Base-by-base conservation (phyloP, 1,139 yeast species). In the Spathaspora sp. region DNA sequence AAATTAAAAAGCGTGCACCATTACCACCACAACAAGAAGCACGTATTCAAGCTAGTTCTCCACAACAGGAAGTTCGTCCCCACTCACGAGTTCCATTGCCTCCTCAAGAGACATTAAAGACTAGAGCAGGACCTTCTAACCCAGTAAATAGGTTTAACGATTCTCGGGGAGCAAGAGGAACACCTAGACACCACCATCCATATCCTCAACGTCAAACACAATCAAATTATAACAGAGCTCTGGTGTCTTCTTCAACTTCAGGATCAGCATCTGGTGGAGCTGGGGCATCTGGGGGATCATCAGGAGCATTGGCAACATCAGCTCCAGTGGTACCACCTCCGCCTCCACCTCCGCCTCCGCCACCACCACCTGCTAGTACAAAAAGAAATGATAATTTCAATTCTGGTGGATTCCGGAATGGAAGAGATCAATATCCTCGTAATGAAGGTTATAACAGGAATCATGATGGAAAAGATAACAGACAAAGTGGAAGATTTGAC, bases 61-160 rank as follows among this genome's bases (percentile, higher is more conserved):
- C 61, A n/a, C 61, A 56, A 40, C 40, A 43, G 27, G 37, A 17
- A 20, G 10, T 29, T 2, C 36, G 18, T 26, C 11, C 5, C 5
- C 29, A 26, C 15, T 6, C 8, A 15, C 36, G 36, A 8, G 36
- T 31, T 31, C 36, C 36, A 31, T 31, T 31, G 16, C 36, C 36
- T 31, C 36, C 36, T 13, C 36, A 31, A 11, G 36, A 31, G 8
- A 11, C 18, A 4, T 2, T 31, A 31, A 31, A 31, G 36, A 13
- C 36, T 15, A 31, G 36, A 31, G 17, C 36, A 13, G 18, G 10
- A 13, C 36, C 36, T 11, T 31, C 36, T 13, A 33, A 17, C 10
- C 38, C 26, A 1, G 17, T 27, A 7, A 20, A 29, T 15, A 15
- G 27, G 3, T 41, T 33, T 13, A 34, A 24, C 17, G 39, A 41